These are phyloP conservation scores for Scedosporium boydii DNA, from an alignment of 2,329 filamentous ascomycete genomes.

Conservation along the genomic window DNA sequence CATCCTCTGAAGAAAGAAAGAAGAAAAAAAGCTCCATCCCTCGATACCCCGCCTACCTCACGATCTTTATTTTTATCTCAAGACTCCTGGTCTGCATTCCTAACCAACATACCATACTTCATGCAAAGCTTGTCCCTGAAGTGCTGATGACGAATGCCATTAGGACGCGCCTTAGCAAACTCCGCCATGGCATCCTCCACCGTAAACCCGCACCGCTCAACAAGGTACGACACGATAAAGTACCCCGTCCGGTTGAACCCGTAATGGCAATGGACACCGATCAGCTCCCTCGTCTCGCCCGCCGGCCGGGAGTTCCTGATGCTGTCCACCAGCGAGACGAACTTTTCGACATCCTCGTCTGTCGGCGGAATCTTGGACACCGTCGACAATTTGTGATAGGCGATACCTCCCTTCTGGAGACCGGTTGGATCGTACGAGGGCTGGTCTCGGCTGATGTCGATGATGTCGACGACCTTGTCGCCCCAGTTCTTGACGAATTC, in stretches of 20 bases:
- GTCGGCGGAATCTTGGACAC: slow-evolving; percentile 82
- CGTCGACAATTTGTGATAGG: slow-evolving; percentile 81
- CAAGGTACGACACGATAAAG: slow-evolving; percentile 82
- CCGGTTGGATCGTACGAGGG: slow-evolving; percentile 78
- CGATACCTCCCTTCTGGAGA: slow-evolving; percentile 55
- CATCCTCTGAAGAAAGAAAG: no score
- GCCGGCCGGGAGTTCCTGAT: slow-evolving; percentile 37
- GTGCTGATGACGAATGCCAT: slow-evolving; percentile 81
- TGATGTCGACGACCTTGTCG: slow-evolving; percentile 59
- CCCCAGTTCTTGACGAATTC: slow-evolving; percentile 63
- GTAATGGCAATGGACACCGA: slow-evolving; percentile 91
- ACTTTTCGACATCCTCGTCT: slow-evolving; percentile 39
- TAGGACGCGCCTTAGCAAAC: slow-evolving; percentile 63
- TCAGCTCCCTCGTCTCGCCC: slow-evolving; percentile 28
- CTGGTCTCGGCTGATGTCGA: slow-evolving; percentile 86
- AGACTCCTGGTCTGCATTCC: neutral
- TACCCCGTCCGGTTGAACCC: slow-evolving; percentile 93
- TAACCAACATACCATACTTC: slow-evolving; percentile 44
- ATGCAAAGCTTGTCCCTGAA: slow-evolving; percentile 80
- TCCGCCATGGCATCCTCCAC: slow-evolving; percentile 70
- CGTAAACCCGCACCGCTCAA: slow-evolving; percentile 64
- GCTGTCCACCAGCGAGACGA: slow-evolving; percentile 48
- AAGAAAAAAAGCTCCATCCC: no score
- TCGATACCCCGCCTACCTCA: no score
- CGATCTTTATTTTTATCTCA: no score